Conservation (phyloP, 441 rosid species). For the Arabidopsis lyrata region DNA sequence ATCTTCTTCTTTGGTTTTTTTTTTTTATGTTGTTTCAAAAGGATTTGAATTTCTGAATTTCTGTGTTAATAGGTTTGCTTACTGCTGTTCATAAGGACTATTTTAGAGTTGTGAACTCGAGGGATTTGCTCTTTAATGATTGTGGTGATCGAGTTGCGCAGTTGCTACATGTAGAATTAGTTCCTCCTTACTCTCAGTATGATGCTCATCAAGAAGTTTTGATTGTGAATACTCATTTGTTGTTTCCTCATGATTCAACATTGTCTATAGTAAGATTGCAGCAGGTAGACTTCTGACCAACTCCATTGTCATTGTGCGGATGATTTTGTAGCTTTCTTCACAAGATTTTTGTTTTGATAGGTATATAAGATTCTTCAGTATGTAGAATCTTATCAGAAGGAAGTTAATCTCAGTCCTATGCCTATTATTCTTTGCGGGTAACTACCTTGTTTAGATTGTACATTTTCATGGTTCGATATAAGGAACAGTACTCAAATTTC, state of each 20-base stretch:
- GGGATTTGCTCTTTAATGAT: slow-evolving; percentile 77
- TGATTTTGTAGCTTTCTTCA: background rate
- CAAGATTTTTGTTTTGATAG: slow-evolving; percentile 45
- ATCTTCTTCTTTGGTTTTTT: background rate
- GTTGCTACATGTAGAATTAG: slow-evolving; percentile 78
- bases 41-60: too few species aligned
- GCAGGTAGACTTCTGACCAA: slow-evolving; percentile 51
- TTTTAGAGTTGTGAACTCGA: slow-evolving; percentile 69
- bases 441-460: slow-evolving; percentile 3
- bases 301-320: background rate
- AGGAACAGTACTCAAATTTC: slow-evolving; percentile 14
- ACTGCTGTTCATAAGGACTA: slow-evolving; percentile 81
- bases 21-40: background rate
- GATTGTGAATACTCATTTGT: slow-evolving; percentile 87
- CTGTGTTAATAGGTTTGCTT: slow-evolving; percentile 57
- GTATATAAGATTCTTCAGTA: slow-evolving; percentile 83
- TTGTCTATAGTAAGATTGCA: slow-evolving; percentile 72
- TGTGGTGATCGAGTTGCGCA: slow-evolving; percentile 91
- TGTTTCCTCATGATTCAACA: slow-evolving; percentile 89
- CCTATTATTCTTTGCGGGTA: slow-evolving; percentile 94
- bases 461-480: slow-evolving; percentile 29
- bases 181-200: slow-evolving; percentile 56
- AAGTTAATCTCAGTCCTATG: slow-evolving; percentile 69
- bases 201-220: slow-evolving; percentile 74
- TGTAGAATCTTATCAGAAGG: slow-evolving; percentile 83